phyloP scores from a whole-genome alignment of 805 yeast genomes.

The Ogataea sp. region DNA sequence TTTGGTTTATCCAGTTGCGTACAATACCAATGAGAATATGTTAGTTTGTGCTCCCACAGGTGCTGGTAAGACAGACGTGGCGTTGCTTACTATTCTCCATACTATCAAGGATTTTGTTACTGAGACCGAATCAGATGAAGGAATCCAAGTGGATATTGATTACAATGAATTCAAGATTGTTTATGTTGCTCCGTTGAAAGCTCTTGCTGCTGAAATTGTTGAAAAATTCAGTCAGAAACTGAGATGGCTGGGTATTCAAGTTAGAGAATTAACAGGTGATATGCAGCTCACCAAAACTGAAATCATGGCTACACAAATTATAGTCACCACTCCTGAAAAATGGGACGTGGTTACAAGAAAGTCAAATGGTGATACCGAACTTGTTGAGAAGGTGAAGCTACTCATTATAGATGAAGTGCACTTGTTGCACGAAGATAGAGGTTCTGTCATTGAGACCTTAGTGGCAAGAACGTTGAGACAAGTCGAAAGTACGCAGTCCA shows the following conservation, averaged over 20 bases:
- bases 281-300: slow-evolving; percentile 85
- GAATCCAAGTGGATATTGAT: slow-evolving; percentile 53
- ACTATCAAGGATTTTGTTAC: slow-evolving; percentile 66
- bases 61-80: slow-evolving; percentile 96
- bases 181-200: slow-evolving; percentile 90
- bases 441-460: slow-evolving; percentile 91
- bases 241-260: slow-evolving; percentile 79
- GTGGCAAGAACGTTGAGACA: slow-evolving; percentile 93
- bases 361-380: slow-evolving; percentile 78
- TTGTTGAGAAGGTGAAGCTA: slow-evolving; percentile 76
- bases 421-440: slow-evolving; percentile 93
- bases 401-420: slow-evolving; percentile 95
- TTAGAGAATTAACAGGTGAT: slow-evolving; percentile 88
- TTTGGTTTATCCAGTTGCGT: slow-evolving; percentile 85
- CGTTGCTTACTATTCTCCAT: slow-evolving; percentile 70
- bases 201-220: slow-evolving; percentile 93
- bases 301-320: slow-evolving; percentile 72
- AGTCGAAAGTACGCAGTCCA: slow-evolving; percentile 87
- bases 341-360: slow-evolving; percentile 98
- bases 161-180: slow-evolving; percentile 84
- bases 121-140: slow-evolving; percentile 38
- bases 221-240: slow-evolving; percentile 76
- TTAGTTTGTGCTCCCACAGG: slow-evolving; percentile 96
- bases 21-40: slow-evolving; percentile 90
- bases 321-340: slow-evolving; percentile 92